Percentiles rank a stretch among this genome's conserved stretches.
Conservation (phyloP, 164 flowering plant species). For the Litsea cubeba region DNA sequence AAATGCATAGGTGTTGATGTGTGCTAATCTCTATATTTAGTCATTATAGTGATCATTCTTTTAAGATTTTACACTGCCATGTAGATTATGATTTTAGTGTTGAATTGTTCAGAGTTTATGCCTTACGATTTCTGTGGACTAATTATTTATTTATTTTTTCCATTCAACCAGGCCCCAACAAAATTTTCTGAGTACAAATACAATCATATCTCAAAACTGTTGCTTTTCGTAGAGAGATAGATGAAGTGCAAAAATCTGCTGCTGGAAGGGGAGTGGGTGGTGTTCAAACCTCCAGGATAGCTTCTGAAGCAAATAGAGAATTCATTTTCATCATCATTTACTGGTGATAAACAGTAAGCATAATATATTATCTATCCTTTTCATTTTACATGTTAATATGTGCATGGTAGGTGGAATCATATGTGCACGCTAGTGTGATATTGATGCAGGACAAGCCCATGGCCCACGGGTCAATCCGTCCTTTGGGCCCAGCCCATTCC, state of each 20-base stretch:
- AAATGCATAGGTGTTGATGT: neutral
- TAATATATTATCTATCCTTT: neutral
- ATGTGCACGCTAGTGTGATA: no score
- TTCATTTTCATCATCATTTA: constrained; percentile 87
- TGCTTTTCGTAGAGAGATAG: constrained; percentile 93
- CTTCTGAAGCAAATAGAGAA: constrained; percentile 91
- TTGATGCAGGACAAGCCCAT: no score
- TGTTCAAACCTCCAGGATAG: constrained; percentile 77
- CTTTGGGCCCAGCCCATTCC: no score
- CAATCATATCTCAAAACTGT: constrained; percentile 91
- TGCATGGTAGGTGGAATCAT: neutral
- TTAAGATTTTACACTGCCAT: neutral
- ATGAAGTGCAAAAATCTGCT: constrained; percentile 92
- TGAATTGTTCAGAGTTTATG: neutral
- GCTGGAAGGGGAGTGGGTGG: constrained; percentile 86
- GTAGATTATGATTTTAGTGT: neutral
- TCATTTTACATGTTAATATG: neutral
- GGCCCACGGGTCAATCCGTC: no score
- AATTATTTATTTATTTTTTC: neutral
- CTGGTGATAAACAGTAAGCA: constrained; percentile 81
- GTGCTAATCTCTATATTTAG: no score
- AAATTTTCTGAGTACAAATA: constrained; percentile 90
- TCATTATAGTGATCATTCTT: neutral
- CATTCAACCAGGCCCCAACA: constrained; percentile 52
- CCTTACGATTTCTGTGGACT: neutral